These are phyloP conservation scores for Melampsora americana DNA, from an alignment of 1,284 basidiomycete genomes.

Conservation along the genomic window DNA sequence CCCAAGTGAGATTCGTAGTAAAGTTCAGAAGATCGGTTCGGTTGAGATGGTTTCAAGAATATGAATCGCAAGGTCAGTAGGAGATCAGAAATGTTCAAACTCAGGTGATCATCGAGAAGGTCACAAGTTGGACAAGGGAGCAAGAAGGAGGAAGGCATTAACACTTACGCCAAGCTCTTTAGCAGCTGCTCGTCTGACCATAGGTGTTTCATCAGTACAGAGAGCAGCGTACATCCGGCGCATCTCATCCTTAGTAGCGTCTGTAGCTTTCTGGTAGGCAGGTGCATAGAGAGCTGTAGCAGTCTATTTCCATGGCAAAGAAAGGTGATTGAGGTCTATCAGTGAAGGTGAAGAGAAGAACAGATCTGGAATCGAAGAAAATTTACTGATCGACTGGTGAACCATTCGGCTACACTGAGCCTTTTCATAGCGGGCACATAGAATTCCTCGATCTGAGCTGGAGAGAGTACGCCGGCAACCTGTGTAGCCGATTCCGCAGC, in stretches of 20 bases:
- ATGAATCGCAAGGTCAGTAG: background rate
- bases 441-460: constrained; percentile 78
- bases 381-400: constrained; percentile 66
- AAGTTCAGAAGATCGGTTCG: background rate
- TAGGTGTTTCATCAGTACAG: constrained; percentile 92
- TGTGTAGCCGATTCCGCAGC: constrained; percentile 96
- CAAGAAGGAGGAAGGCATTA: background rate
- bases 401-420: constrained; percentile 94
- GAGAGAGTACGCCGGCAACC: constrained; percentile 73
- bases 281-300: constrained; percentile 90
- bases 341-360: background rate
- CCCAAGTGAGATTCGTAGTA: background rate
- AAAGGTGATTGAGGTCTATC: background rate
- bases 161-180: constrained; percentile 85
- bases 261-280: constrained; percentile 77
- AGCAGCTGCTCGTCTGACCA: constrained; percentile 95
- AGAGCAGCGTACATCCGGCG: constrained; percentile 79
- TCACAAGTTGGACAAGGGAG: constrained; percentile 14
- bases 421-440: constrained; percentile 89
- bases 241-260: constrained; percentile 78
- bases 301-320: constrained; percentile 68
- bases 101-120: background rate
- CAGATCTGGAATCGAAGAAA: background rate
- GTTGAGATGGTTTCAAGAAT: background rate
- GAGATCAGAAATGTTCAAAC: constrained; percentile 10